Base-by-base conservation (phyloP, 352 stramenopile genomes). In the Globisporangium megalacanthum region DNA sequence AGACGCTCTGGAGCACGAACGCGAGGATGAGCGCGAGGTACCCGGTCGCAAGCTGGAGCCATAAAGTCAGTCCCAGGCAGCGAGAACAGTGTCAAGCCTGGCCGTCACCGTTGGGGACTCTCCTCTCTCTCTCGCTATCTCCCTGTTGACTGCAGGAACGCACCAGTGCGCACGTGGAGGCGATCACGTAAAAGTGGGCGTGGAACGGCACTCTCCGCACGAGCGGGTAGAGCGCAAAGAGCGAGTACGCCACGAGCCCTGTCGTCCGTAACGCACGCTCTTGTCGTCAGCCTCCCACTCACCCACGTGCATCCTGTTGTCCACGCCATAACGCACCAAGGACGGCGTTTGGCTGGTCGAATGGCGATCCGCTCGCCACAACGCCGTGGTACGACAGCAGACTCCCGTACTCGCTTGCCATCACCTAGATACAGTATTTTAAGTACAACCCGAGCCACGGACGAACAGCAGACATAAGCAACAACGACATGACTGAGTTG, bases 21-120 rank as follows among this genome's bases (percentile, higher is more conserved):
- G 57, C 66, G 49, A 88, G 57, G 42, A 88, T 72, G 71, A 76
- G 85, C 15, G 68, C 75, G 56, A 88, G 56, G 53, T 86, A 86
- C 29, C 68, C 48, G 20, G 69, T 77, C 39, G 81, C 44, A 14
- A 60, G 62, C 77, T 88, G 31, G 13, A 9, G 45, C 20, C 17
- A 31, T 19, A 31, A 22, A 49, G 45, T 29, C 17, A 49, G 45
- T 29, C 17, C 17, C 45, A 49, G n/a, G 25, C 25, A 29, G 1
- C 1, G 25, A 29, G 25, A 29, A 29, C 25, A 29, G 4, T 29
- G 25, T 29, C 25, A 29, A 29, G 25, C 25, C 25, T 29, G 25
- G 25, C 25, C 25, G 25, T 29, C 25, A 29, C 25, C 1, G 25
- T 29, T 29, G 25, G 25, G 25, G 25, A 29, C 25, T 29, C 2